Conservation (phyloP, 164 flowering plant genomes). For the Aristolochia fimbriata region DNA sequence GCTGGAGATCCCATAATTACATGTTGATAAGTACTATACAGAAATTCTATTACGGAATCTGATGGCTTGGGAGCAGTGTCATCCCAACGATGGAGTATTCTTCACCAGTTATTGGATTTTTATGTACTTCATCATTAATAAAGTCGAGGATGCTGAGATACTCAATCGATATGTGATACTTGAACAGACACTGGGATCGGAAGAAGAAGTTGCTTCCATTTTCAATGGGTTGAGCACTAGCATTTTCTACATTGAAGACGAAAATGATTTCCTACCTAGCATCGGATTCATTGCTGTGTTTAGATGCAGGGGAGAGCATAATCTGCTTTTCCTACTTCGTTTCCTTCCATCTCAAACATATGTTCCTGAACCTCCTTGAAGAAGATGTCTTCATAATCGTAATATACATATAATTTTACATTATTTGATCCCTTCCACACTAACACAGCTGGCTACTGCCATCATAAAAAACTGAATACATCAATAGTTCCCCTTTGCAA, state of each 20-base stretch:
- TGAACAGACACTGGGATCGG: neutral
- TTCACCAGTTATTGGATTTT: constrained; percentile 3
- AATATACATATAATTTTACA: too few species aligned
- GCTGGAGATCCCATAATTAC: constrained; percentile 5
- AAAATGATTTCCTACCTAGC: neutral
- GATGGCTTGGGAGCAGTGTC: constrained; percentile 5
- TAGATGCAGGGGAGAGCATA: too few species aligned
- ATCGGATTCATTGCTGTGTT: too few species aligned
- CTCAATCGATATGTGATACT: neutral
- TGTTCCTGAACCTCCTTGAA: too few species aligned
- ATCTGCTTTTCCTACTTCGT: too few species aligned
- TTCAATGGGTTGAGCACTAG: constrained; percentile 1
- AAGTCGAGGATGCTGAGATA: constrained; percentile 2
- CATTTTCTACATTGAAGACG: neutral
- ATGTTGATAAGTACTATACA: neutral
- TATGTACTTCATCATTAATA: constrained; percentile 5
- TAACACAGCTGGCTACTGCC: too few species aligned
- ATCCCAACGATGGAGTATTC: neutral
- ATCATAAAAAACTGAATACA: too few species aligned
- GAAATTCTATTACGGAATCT: constrained; percentile 2
- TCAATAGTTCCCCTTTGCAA: too few species aligned
- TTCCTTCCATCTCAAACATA: too few species aligned
- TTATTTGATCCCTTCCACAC: too few species aligned
- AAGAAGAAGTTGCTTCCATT: constrained; percentile 3
- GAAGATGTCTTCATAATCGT: too few species aligned